Evolutionary conservation across 352 stramenopile species (phyloP).

Genomic region (Pythium scleroteichum): DNA sequence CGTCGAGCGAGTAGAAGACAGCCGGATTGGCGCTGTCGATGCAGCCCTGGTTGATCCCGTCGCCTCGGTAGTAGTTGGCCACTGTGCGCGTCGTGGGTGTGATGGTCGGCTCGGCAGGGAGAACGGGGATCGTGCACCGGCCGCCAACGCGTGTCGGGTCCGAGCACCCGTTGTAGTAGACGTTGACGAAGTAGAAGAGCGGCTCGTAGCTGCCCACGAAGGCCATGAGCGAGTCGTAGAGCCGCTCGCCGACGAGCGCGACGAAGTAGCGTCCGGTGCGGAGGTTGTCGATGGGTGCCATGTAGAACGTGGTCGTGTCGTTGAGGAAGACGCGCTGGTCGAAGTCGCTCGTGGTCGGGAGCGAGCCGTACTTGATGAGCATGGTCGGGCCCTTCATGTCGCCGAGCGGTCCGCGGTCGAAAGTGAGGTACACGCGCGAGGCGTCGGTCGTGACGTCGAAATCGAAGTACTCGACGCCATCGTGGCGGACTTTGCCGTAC

Average conservation of each 20-base stretch:
- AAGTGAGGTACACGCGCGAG: constrained; percentile 21
- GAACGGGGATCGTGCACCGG: constrained; percentile 15
- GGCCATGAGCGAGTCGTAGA: constrained; percentile 29
- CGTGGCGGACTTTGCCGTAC: constrained; percentile 29
- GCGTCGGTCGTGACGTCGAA: constrained; percentile 27
- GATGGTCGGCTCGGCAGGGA: background rate
- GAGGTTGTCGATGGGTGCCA: constrained; percentile 25
- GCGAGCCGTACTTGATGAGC: constrained; percentile 32
- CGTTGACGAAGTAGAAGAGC: constrained; percentile 30
- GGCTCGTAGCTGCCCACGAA: constrained; percentile 23
- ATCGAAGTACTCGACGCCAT: constrained; percentile 39
- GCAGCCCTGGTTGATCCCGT: constrained; percentile 19
- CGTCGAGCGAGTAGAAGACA: constrained; percentile 26
- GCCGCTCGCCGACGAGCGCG: constrained; percentile 14
- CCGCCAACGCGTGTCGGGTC: constrained; percentile 15
- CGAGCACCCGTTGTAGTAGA: constrained; percentile 32
- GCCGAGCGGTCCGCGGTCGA: constrained; percentile 23
- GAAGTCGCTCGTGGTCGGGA: constrained; percentile 27
- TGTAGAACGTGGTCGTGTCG: constrained; percentile 17
- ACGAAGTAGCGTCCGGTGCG: constrained; percentile 31
- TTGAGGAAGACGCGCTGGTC: constrained; percentile 29
- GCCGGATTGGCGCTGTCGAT: constrained; percentile 11
- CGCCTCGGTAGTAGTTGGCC: constrained; percentile 9
- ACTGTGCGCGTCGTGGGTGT: constrained; percentile 10
- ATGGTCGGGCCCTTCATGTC: constrained; percentile 20